Evolutionary conservation across 1,284 basidiomycete genomes (phyloP).

Genomic region (Pascua sp.): DNA sequence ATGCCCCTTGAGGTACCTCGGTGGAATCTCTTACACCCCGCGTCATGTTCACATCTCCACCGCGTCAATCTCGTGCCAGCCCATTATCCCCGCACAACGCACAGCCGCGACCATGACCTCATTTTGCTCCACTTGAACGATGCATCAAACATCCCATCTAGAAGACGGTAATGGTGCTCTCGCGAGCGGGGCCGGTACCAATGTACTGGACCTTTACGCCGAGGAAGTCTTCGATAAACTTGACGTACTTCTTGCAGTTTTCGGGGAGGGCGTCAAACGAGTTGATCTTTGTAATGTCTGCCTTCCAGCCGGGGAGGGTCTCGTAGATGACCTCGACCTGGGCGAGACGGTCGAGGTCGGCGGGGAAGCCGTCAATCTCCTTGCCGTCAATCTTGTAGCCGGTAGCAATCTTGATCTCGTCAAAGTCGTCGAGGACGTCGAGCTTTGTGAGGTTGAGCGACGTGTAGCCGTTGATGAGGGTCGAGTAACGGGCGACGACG

Average conservation of each 20-base stretch:
- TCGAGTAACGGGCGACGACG: conserved; percentile 89
- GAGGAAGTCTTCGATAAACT: conserved; percentile 79
- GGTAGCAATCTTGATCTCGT: conserved; percentile 84
- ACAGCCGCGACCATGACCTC: no score
- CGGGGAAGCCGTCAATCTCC: conserved; percentile 82
- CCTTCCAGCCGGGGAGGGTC: conserved; percentile 89
- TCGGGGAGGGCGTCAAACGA: conserved; percentile 75
- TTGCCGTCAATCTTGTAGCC: conserved; percentile 76
- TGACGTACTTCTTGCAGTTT: conserved; percentile 81
- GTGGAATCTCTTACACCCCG: no score
- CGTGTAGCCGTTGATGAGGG: conserved; percentile 94
- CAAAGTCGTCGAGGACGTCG: conserved; percentile 80
- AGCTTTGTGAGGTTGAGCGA: conserved; percentile 92
- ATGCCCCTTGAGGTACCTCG: no score
- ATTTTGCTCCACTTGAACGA: conserved; percentile 1
- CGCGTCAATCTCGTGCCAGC: neutral
- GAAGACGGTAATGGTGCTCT: conserved; percentile 40
- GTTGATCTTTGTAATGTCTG: conserved; percentile 65
- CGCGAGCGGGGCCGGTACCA: conserved; percentile 47
- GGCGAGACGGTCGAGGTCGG: conserved; percentile 77
- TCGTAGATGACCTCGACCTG: conserved; percentile 84
- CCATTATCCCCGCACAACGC: neutral
- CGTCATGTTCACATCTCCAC: neutral
- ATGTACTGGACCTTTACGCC: conserved; percentile 68
- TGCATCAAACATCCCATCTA: conserved; percentile 7